A percentile compares a stretch with the other conserved stretches of the same genome.
These are phyloP conservation scores for Pachysolen tannophilus DNA, from an alignment of 805 yeast genomes.

Conservation along the genomic window DNA sequence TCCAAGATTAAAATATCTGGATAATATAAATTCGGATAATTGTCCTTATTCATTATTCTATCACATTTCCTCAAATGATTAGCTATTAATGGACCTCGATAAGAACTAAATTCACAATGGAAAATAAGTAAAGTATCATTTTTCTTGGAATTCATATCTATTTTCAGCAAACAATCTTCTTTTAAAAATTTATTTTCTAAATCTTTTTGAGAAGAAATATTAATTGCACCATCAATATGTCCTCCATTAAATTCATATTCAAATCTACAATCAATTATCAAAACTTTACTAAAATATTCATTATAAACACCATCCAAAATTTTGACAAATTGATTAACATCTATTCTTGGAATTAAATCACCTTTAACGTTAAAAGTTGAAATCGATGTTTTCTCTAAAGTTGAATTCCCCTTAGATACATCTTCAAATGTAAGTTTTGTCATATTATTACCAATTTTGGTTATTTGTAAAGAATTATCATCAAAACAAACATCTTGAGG, in stretches of 20 bases:
- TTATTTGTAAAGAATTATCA: not conserved
- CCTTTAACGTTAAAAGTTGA: conserved; percentile 36
- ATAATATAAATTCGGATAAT: conserved; percentile 74
- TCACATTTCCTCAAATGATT: conserved; percentile 77
- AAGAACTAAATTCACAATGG: conserved; percentile 92
- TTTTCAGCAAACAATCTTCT: conserved; percentile 9
- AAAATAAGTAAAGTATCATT: conserved; percentile 55
- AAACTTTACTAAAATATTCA: conserved; percentile 43
- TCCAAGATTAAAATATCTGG: conserved; percentile 86
- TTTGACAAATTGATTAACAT: conserved; percentile 45
- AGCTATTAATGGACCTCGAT: conserved; percentile 93
- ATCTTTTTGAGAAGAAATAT: conserved; percentile 62
- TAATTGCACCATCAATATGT: conserved; percentile 78
- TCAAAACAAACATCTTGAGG: conserved; percentile 3
- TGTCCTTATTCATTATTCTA: conserved; percentile 60
- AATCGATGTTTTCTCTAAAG: conserved; percentile 23
- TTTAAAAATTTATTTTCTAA: conserved; percentile 49
- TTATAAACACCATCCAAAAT: conserved; percentile 46
- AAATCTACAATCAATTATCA: conserved; percentile 83
- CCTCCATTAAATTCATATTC: conserved; percentile 92
- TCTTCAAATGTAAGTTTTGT: not conserved
- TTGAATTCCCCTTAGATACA: conserved; percentile 13
- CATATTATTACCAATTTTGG: not conserved
- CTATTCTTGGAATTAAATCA: conserved; percentile 67
- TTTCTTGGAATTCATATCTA: conserved; percentile 3